Conservation (phyloP, 768 basidiomycete species). For the Chiua virens region DNA sequence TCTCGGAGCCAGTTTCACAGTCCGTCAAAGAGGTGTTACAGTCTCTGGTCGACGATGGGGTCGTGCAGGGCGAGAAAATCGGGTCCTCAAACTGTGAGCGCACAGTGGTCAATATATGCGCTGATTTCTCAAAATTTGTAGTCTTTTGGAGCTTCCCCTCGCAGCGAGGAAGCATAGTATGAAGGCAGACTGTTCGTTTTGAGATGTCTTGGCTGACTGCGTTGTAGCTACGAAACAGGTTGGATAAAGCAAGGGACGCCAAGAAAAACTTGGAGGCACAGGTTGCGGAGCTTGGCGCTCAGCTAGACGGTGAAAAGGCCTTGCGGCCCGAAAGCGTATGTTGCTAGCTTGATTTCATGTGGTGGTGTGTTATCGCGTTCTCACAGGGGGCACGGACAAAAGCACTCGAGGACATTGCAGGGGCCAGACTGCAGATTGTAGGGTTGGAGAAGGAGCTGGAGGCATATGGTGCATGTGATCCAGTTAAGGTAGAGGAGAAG, state of each 20-base stretch:
- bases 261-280: slow-evolving; percentile 44
- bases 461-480: slow-evolving; percentile 84
- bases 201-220: not conserved
- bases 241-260: slow-evolving; percentile 50
- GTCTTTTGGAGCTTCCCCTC: slow-evolving; percentile 98
- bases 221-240: slow-evolving; percentile 56
- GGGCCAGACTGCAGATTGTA: slow-evolving; percentile 48
- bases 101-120: slow-evolving; percentile 21
- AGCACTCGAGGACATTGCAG: slow-evolving; percentile 49
- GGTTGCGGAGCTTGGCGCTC: slow-evolving; percentile 46
- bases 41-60: slow-evolving; percentile 80
- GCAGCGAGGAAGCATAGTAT: slow-evolving; percentile 75
- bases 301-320: slow-evolving; percentile 51
- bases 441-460: slow-evolving; percentile 66
- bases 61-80: slow-evolving; percentile 89
- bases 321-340: slow-evolving; percentile 60
- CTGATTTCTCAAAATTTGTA: slow-evolving; percentile 28
- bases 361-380: not conserved
- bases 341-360: not conserved
- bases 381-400: slow-evolving; percentile 56
- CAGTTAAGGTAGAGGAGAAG: slow-evolving; percentile 75
- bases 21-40: slow-evolving; percentile 91
- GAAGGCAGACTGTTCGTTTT: not conserved
- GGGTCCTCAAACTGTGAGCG: slow-evolving; percentile 89
- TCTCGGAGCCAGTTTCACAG: slow-evolving; percentile 63